Percentiles rank a stretch among this genome's conserved stretches.
Evolutionary conservation across 148 eudicot species (phyloP).

Genomic region (Diospyros lotus): DNA sequence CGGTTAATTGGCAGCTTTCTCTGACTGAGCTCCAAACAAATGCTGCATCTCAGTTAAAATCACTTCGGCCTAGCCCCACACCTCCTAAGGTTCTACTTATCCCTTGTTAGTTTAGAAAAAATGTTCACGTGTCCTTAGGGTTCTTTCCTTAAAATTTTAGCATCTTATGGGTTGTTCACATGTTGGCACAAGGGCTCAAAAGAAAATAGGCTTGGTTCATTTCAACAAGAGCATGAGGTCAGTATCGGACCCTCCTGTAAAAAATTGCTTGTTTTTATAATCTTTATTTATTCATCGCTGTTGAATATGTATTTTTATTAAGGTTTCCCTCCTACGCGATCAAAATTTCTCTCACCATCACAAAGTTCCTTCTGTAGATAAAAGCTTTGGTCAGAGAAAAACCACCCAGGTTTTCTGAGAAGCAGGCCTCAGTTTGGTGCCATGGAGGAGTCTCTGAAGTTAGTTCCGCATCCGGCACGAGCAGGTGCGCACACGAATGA

Average conservation of each 20-base stretch:
- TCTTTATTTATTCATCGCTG: background rate
- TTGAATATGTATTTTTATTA: background rate
- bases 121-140: background rate
- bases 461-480: constrained; percentile 16
- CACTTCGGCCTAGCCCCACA: constrained; percentile 28
- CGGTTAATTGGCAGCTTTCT: constrained; percentile 51
- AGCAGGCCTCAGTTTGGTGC: constrained; percentile 14
- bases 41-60: constrained; percentile 32
- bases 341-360: background rate
- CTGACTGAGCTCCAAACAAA: constrained; percentile 51
- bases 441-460: constrained; percentile 16
- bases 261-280: background rate
- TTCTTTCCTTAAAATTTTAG: background rate
- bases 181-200: constrained; percentile 67
- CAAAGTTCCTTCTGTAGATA: constrained; percentile 20
- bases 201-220: constrained; percentile 69
- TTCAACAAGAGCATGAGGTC: constrained; percentile 49
- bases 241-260: constrained; percentile 12
- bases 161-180: constrained; percentile 26
- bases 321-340: background rate
- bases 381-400: constrained; percentile 23
- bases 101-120: background rate
- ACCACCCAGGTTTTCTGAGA: constrained; percentile 10
- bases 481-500: constrained; percentile 19
- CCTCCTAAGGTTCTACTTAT: constrained; percentile 45